Conservation (phyloP, 495 filamentous ascomycete genomes). For the Ramalina intermedia region DNA sequence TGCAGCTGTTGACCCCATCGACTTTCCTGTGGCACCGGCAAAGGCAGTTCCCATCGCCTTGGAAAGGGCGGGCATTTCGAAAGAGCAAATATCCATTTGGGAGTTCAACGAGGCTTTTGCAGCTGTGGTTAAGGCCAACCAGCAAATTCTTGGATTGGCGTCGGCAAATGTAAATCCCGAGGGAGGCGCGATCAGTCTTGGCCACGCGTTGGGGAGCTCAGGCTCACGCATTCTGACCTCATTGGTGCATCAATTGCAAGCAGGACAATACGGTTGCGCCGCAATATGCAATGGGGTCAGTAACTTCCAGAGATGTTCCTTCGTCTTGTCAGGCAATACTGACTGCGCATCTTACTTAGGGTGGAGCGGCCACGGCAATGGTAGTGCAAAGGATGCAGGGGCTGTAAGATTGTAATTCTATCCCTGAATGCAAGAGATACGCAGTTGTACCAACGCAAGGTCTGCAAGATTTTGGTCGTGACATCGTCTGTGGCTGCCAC, state of each 20-base stretch:
- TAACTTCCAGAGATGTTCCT: too few species aligned
- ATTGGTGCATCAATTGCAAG: conserved; percentile 75
- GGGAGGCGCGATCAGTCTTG: conserved; percentile 86
- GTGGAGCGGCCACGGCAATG: too few species aligned
- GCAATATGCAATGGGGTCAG: conserved; percentile 84
- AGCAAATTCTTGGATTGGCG: too few species aligned
- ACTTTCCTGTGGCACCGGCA: conserved; percentile 88
- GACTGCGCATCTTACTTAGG: too few species aligned
- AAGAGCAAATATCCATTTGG: conserved; percentile 83
- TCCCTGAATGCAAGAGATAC: too few species aligned
- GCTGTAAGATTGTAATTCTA: too few species aligned
- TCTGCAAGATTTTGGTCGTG: too few species aligned
- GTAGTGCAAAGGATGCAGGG: too few species aligned
- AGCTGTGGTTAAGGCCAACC: too few species aligned
- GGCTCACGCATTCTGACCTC: conserved; percentile 86
- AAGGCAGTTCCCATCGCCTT: conserved; percentile 88
- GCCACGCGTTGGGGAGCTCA: conserved; percentile 87
- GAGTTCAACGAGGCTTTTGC: conserved; percentile 75
- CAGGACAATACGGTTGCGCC: conserved; percentile 84
- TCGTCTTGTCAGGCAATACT: too few species aligned
- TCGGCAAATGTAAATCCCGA: conserved; percentile 67
- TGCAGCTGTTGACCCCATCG: conserved; percentile 82
- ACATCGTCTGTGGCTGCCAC: too few species aligned
- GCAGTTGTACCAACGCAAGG: too few species aligned
- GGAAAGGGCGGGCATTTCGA: conserved; percentile 71